Evolutionary conservation across 805 yeast species (phyloP), one percentile per base, ranked within the genome.

Genomic region (Cyberlindnera meyerae): DNA sequence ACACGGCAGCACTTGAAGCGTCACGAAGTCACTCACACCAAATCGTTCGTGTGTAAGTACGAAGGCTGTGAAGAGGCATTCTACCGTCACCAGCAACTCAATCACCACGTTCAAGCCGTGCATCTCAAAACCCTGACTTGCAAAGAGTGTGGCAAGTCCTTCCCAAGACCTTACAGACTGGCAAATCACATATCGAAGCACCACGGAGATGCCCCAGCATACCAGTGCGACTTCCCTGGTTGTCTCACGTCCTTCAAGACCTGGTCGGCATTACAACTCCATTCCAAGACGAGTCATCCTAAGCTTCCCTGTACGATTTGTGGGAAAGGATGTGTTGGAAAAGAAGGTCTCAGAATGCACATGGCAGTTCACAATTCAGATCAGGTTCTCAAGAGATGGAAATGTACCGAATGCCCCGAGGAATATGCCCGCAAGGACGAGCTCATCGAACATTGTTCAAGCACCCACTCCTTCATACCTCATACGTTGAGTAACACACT

Each of bases 21-120:
- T 36, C 98, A 93, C 57, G 87, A 81, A 60, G 70, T 74, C 26
- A 82, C 95, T 2, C 97, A 93, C 56, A 76, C 77, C 4, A 70
- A 71, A 45, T 73, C 86, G 1, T 80, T 79, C 50, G 42, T 45
- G 17, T 87, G 96, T 57, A 49, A 70, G 2, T 64, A 70, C 45
- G 79, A 70, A 17, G 75, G 67, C 3, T 93, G 98, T 53, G 45
- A 48, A 0, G 85, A 77, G 47, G 57, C 77, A 1, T 90, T 87
- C 51, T 73, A 78, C 52, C 82, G 82, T 47, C 86, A 82, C 57
- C 85, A 83, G 41, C 79, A 85, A 12, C 65, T 87, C 39, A 69
- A 84, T 36, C 82, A 81, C 31, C 97, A 93, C 58, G 61, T 79
- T 2, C 61, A 73, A 21, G 62, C 79, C 5, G 72, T 71, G 2